These are phyloP conservation scores for Cyberlindnera misumaiensis DNA, from an alignment of 805 yeast genomes.

Conservation along the genomic window DNA sequence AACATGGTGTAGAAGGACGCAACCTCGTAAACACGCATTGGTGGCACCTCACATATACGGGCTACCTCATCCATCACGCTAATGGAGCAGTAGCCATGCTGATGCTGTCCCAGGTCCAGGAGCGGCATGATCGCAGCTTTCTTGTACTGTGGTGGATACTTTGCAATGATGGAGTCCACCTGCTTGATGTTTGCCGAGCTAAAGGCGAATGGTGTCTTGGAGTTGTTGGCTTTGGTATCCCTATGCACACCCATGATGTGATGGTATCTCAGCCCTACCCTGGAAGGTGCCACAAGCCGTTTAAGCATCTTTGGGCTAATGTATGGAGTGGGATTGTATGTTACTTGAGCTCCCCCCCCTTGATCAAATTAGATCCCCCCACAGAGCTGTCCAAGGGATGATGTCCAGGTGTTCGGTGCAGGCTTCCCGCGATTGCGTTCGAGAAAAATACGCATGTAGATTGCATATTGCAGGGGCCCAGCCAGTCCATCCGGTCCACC, in stretches of 20 bases:
- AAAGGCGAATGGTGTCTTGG: constrained; percentile 66
- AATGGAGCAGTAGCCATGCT: constrained; percentile 77
- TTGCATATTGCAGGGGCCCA: no score
- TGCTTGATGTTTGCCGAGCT: constrained; percentile 52
- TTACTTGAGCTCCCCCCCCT: background rate
- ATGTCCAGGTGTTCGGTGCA: no score
- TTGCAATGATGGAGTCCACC: constrained; percentile 68
- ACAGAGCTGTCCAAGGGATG: no score
- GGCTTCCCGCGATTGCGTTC: no score
- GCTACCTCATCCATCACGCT: constrained; percentile 90
- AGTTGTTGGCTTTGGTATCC: constrained; percentile 62
- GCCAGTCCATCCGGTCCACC: no score
- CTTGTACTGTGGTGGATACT: constrained; percentile 81
- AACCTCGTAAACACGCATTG: constrained; percentile 90
- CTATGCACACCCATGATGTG: constrained; percentile 51
- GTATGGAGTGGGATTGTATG: no score
- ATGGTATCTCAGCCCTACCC: constrained; percentile 6
- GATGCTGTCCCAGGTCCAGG: constrained; percentile 82
- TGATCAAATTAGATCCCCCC: no score
- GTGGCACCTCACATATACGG: constrained; percentile 77
- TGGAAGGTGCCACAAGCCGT: background rate
- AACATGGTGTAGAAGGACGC: constrained; percentile 92
- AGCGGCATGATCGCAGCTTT: constrained; percentile 87
- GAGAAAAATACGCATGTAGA: no score
- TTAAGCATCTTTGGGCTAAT: background rate